Percentiles rank a stretch among this genome's conserved stretches.
These are phyloP conservation scores for Penicillium taxi DNA, from an alignment of 495 filamentous ascomycete genomes.

Conservation along the genomic window DNA sequence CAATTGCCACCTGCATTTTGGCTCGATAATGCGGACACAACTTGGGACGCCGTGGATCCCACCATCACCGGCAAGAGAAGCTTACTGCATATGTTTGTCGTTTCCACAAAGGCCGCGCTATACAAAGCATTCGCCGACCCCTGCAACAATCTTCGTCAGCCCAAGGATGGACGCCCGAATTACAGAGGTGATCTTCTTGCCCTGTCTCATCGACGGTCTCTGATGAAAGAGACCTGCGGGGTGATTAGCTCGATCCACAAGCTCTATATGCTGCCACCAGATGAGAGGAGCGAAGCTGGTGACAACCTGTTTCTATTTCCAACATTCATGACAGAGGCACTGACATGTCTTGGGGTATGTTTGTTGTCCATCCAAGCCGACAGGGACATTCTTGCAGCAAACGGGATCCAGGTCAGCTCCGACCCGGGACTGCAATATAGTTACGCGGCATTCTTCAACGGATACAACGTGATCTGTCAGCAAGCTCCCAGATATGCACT, in stretches of 20 bases:
- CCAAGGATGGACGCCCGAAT: conserved; percentile 1
- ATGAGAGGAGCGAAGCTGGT: conserved; percentile 3
- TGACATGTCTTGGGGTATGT: conserved; percentile 11
- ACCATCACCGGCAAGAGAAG: conserved; percentile 10
- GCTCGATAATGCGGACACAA: conserved; percentile 9
- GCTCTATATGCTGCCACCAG: conserved; percentile 6
- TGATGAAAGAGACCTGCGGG: conserved; percentile 10
- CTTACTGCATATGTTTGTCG: conserved; percentile 11
- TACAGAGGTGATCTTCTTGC: conserved; percentile 9
- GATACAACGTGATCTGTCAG: conserved; percentile 7
- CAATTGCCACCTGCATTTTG: conserved; percentile 9
- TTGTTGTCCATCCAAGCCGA: conserved; percentile 13
- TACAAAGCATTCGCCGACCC: conserved; percentile 15
- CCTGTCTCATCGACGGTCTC: conserved; percentile 10
- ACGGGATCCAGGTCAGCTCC: conserved; percentile 7
- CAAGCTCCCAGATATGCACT: conserved; percentile 7
- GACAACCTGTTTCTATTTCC: conserved; percentile 12
- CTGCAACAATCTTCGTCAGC: conserved; percentile 11
- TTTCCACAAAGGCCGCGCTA: conserved; percentile 6
- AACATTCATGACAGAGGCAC: conserved; percentile 6
- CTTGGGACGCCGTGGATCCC: conserved; percentile 8
- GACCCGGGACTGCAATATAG: conserved; percentile 5
- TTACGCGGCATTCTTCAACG: conserved; percentile 7
- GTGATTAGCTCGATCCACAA: conserved; percentile 5
- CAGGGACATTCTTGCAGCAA: background rate